Evolutionary conservation across 768 basidiomycete species (phyloP).

Genomic region (Russula olivacea): DNA sequence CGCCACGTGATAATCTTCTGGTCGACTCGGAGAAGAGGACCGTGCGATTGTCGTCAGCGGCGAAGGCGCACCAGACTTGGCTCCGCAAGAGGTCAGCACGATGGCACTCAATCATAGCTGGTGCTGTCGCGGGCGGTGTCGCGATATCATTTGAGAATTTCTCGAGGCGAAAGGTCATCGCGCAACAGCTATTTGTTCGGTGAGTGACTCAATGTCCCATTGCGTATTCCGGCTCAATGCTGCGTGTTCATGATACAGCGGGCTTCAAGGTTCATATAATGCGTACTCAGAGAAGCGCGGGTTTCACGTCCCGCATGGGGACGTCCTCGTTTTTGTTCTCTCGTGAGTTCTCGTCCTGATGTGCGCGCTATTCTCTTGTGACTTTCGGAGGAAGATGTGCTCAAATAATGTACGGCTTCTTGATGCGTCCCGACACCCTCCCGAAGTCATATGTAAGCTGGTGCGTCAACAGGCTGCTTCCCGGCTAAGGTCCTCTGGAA

Average conservation of each 20-base stretch:
- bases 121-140: constrained; percentile 63
- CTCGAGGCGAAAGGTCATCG: constrained; percentile 57
- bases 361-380: background rate
- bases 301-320: constrained; percentile 74
- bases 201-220: constrained; percentile 31
- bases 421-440: constrained; percentile 77
- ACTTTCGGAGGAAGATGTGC: constrained; percentile 48
- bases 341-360: constrained; percentile 40
- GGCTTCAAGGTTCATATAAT: constrained; percentile 87
- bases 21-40: constrained; percentile 27
- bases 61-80: constrained; percentile 57
- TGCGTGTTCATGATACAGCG: constrained; percentile 39
- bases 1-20: constrained; percentile 16
- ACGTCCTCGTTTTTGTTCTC: constrained; percentile 71
- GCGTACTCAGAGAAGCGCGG: constrained; percentile 61
- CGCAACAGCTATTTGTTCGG: constrained; percentile 89
- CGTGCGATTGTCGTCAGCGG: constrained; percentile 56
- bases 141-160: constrained; percentile 75
- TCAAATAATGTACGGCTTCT: constrained; percentile 79
- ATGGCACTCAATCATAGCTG: constrained; percentile 80
- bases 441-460: constrained; percentile 71
- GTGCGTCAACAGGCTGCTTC: constrained; percentile 38
- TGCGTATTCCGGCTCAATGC: background rate
- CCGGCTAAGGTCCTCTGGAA: constrained; percentile 11
- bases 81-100: constrained; percentile 59